Conservation (phyloP, 768 basidiomycete species). For the Suillus spraguei region DNA sequence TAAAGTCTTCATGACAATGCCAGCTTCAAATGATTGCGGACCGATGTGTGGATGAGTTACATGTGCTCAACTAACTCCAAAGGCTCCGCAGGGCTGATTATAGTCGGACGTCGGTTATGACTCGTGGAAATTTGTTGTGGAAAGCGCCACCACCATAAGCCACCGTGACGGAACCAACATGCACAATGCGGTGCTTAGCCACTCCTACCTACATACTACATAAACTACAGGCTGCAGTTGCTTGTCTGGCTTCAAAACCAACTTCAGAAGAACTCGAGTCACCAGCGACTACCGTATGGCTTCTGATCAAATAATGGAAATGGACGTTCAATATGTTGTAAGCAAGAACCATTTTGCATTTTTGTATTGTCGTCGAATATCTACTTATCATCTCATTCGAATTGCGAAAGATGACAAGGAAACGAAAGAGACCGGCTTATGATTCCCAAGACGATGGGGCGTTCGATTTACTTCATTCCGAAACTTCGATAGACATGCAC, state of each 20-base stretch:
- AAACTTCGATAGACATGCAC: not conserved
- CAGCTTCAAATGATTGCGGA: not conserved
- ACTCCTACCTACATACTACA: not conserved
- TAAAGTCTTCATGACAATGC: not conserved
- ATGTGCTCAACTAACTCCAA: not conserved
- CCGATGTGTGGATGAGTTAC: not conserved
- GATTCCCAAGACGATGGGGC: not conserved
- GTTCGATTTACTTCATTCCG: not conserved
- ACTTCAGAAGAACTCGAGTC: not conserved
- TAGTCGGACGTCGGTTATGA: not conserved
- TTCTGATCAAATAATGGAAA: not conserved
- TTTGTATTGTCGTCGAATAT: not conserved
- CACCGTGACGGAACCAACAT: not conserved
- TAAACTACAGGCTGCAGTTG: not conserved
- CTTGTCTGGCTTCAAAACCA: not conserved
- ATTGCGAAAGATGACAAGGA: constrained; percentile 1
- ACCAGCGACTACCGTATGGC: not conserved
- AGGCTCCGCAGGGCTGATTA: not conserved
- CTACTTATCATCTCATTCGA: not conserved
- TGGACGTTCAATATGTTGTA: not conserved
- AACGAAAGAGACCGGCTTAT: constrained; percentile 5
- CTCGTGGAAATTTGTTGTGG: not conserved
- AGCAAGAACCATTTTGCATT: not conserved
- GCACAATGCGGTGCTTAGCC: not conserved
- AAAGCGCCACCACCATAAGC: too few species aligned